Conservation (phyloP, 129 eudicot genomes). For the Scalesia atractyloides region DNA sequence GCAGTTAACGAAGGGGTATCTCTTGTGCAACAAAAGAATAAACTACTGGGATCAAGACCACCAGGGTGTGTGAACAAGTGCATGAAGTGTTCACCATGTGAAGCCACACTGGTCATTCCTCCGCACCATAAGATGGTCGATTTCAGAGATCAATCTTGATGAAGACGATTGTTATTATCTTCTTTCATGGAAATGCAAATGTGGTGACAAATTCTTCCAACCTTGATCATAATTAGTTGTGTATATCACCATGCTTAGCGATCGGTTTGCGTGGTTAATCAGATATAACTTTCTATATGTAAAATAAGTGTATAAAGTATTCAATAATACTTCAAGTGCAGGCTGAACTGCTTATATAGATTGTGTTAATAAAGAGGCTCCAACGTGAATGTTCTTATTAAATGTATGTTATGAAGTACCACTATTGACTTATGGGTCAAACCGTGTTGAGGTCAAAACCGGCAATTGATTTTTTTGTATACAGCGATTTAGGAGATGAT, state of each 20-base stretch:
- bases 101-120: slow-evolving; percentile 67
- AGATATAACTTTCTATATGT: slow-evolving; percentile 22
- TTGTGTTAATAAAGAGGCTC: no score
- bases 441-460: neutral
- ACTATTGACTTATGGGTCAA: neutral
- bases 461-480: neutral
- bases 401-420: neutral
- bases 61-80: slow-evolving; percentile 71
- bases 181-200: slow-evolving; percentile 93
- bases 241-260: slow-evolving; percentile 17
- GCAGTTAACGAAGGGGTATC: slow-evolving; percentile 27
- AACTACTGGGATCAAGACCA: slow-evolving; percentile 68
- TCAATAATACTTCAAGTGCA: slow-evolving; percentile 16
- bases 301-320: slow-evolving; percentile 30
- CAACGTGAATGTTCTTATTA: neutral
- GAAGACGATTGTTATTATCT: slow-evolving; percentile 84
- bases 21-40: slow-evolving; percentile 26
- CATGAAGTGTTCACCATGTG: slow-evolving; percentile 71
- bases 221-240: slow-evolving; percentile 42
- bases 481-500: neutral
- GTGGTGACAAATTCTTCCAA: slow-evolving; percentile 81
- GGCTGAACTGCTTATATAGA: slow-evolving; percentile 6
- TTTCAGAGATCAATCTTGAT: slow-evolving; percentile 30
- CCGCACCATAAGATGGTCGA: slow-evolving; percentile 41
- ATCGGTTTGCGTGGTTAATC: slow-evolving; percentile 9